Base-by-base conservation (phyloP, 495 filamentous ascomycete genomes). In the Lepidopterella palustris region DNA sequence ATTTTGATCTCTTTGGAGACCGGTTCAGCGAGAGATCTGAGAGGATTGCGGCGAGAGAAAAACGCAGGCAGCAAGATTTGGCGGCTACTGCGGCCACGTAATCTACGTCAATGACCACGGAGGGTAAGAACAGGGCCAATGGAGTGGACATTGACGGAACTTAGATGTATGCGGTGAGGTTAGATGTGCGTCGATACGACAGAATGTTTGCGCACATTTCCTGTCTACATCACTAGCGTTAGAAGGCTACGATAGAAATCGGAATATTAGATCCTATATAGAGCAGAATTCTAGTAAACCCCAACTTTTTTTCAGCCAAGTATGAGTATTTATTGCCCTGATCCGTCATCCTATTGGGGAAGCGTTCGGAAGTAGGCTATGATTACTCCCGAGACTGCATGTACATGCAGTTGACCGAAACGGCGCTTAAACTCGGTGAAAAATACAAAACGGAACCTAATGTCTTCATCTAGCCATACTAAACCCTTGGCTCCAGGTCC, bases 1-100 rank as follows among this genome's bases (percentile, higher is more conserved):
- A 84, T 58, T 76, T 83, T 51, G 78, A 77, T 39, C 72, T 86
- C 24, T 87, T 88, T 73, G 79, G 72, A 23, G 86, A 89, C 72
- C 77, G 86, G 23, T 87, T 72, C 60, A 87, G 84, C 67, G 84
- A 87, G 66, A 69, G 83, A 55, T 70, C 58, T 55, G 78, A 81
- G 72, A 70, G 72, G 60, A 68, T 68, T 60, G 74, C 57, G 61
- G 77, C 72, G 66, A 66, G 65, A 45, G 73, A 57, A 53, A 72
- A 35, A 35, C 31, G 31, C 13, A 35, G 13, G 31, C 31, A 35
- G 31, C 31, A 35, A 13, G 31, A 35, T 35, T 35, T 35, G 31
- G 31, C 31, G 13, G 31, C 31, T 35, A 13, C 31, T 35, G 31
- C 31, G 31, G 31, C 31, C 31, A 35, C 31, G 31, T 6, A 35